Evolutionary conservation across 352 stramenopile genomes (phyloP).

Genomic region (Blastocystis sp.): DNA sequence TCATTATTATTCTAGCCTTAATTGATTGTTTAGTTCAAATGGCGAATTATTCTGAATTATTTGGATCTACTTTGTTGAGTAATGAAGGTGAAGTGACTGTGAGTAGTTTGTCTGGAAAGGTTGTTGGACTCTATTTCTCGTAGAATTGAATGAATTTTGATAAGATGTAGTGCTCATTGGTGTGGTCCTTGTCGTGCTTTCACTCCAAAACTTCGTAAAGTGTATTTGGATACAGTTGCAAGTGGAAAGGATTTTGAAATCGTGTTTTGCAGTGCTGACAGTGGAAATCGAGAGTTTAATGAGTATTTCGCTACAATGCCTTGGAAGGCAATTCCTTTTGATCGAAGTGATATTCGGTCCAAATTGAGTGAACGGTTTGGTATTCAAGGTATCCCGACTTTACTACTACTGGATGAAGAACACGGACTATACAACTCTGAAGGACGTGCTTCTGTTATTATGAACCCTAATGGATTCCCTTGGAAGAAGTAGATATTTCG

Average conservation of each 20-base stretch:
- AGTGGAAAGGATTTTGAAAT: conserved; percentile 56
- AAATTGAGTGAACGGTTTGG: not conserved
- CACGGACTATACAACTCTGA: conserved; percentile 20
- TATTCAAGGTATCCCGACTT: conserved; percentile 33
- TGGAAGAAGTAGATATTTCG: not conserved
- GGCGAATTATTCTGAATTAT: not conserved
- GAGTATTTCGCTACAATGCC: conserved; percentile 58
- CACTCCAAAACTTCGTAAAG: conserved; percentile 50
- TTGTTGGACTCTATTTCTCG: conserved; percentile 60
- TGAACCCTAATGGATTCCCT: conserved; percentile 47
- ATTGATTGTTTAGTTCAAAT: not conserved
- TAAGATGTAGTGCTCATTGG: conserved; percentile 56
- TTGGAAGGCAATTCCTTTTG: conserved; percentile 60
- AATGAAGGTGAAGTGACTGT: conserved; percentile 8
- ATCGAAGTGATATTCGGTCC: not conserved
- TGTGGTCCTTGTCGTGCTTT: conserved; percentile 58
- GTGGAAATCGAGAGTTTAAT: not conserved
- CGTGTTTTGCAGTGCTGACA: conserved; percentile 46
- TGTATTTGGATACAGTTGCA: not conserved
- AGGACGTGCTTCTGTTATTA: conserved; percentile 36
- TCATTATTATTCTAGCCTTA: not conserved
- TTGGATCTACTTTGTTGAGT: not conserved
- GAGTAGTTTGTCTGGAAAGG: conserved; percentile 9
- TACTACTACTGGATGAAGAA: conserved; percentile 30
- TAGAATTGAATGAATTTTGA: not conserved